A percentile compares a stretch with the other conserved stretches of the same genome.
Conservation (phyloP, 2,329 filamentous ascomycete species). For the Hypoxylon sp. region DNA sequence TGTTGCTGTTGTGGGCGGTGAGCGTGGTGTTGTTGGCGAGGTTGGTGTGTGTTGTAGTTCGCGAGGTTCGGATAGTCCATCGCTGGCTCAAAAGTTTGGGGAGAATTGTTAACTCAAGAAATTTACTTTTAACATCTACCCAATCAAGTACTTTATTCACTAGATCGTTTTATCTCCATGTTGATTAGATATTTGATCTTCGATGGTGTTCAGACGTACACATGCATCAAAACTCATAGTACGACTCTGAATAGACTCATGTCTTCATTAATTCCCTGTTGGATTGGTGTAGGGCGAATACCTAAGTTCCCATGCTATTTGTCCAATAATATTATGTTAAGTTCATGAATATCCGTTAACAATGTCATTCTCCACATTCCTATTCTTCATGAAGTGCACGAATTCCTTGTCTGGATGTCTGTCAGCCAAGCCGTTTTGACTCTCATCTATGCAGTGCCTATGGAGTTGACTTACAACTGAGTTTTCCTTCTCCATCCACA, state of each 20-base stretch:
- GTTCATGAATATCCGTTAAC: constrained; percentile 46
- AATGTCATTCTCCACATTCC: constrained; percentile 52
- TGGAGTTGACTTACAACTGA: constrained; percentile 54
- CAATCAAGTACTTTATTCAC: constrained; percentile 5
- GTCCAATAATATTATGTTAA: neutral
- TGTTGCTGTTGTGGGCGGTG: constrained; percentile 10
- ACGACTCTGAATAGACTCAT: no score
- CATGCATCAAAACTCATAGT: no score
- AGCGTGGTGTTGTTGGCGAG: constrained; percentile 9
- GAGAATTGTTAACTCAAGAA: constrained; percentile 5
- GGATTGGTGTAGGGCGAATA: no score
- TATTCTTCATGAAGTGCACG: constrained; percentile 55
- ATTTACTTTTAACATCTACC: constrained; percentile 11
- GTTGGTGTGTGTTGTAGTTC: constrained; percentile 1
- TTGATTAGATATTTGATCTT: neutral
- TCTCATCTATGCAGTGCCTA: neutral
- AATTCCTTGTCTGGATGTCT: constrained; percentile 54
- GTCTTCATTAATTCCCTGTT: no score
- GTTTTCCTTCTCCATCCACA: constrained; percentile 56
- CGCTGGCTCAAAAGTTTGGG: constrained; percentile 19
- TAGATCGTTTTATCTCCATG: neutral
- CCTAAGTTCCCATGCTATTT: neutral
- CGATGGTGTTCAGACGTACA: no score
- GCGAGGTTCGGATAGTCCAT: constrained; percentile 5
- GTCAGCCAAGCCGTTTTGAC: neutral